Base-by-base conservation (phyloP, 2,329 filamentous ascomycete species). In the Aspergillus brasiliensis region DNA sequence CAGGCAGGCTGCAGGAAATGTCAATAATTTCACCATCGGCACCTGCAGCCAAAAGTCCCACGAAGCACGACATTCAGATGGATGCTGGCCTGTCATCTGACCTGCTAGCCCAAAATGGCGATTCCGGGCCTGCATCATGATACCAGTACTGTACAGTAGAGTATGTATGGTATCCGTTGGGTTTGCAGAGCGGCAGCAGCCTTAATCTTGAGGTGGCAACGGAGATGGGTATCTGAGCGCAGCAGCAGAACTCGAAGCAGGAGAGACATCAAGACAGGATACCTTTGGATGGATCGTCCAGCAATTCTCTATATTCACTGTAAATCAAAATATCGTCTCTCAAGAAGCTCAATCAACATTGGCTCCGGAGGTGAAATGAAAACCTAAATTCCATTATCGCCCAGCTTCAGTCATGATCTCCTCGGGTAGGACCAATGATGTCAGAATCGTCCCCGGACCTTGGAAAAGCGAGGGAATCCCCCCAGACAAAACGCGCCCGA, bases 401-500 rank as follows among this genome's bases (percentile, higher is more conserved):
- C 17, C 17, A 44, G 17, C n/a, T 21, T 17, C 15, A 49, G 10
- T 23, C 44, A 28, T 25, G 23, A 25, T 47, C 23, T 27, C 21
- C 10, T 42, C 19, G 34, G 37, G 19, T 25, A 44, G 42, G 23
- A 34, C 38, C n/a, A 31, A 55, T 55, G 52, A 55, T 55, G 52
- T 55, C 52, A 55, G 52, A 44, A 27, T 38, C n/a, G 19, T 46
- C 51, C 42, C 55, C 58, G 46, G 56, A 54, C 56, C 61, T 53
- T 58, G 61, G 58, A 63, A 62, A 57, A n/a, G 61, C 51, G 31
- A 21, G 27, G 21, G 51, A 53, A 21, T 42, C 52, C 52, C 52
- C 52, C 52, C 52, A 55, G 58, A 59, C 48, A 42, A 54, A 28
- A 62, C 53, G 55, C 61, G 61, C 55, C 61, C 61, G 61, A 57